Conservation (phyloP, 2,329 filamentous ascomycete species). For the Ilyonectria robusta region DNA sequence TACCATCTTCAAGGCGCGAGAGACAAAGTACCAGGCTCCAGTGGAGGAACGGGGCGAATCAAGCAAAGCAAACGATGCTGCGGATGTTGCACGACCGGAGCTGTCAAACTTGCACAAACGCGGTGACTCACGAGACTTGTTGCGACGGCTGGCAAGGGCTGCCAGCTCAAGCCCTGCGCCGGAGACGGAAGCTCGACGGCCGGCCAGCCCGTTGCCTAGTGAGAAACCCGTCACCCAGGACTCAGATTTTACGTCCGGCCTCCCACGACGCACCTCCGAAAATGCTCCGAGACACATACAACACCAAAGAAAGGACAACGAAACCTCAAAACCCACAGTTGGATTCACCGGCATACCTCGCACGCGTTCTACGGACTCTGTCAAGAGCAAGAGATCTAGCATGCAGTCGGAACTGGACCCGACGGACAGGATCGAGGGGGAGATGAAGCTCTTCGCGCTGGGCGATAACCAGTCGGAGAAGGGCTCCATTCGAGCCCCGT, state of each 20-base stretch:
- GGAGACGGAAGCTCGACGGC: conserved; percentile 43
- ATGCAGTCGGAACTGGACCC: conserved; percentile 68
- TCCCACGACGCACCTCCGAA: conserved; percentile 37
- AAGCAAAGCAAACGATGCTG: conserved; percentile 25
- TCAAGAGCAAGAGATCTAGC: conserved; percentile 64
- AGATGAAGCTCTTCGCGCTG: conserved; percentile 70
- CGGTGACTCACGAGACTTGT: conserved; percentile 63
- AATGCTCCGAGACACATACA: conserved; percentile 31
- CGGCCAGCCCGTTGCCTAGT: conserved; percentile 31
- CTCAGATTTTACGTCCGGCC: conserved; percentile 35
- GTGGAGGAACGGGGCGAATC: conserved; percentile 16
- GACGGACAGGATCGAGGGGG: conserved; percentile 69
- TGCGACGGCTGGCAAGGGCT: conserved; percentile 64
- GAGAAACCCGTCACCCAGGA: conserved; percentile 13
- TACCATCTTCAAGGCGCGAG: conserved; percentile 54
- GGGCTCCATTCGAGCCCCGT: conserved; percentile 67
- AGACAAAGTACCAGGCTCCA: conserved; percentile 31
- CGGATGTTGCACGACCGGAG: conserved; percentile 35
- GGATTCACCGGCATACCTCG: conserved; percentile 63
- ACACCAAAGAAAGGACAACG: conserved; percentile 41
- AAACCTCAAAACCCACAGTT: conserved; percentile 57
- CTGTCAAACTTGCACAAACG: conserved; percentile 42
- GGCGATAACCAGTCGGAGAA: conserved; percentile 69
- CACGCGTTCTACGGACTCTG: conserved; percentile 61
- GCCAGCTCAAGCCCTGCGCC: conserved; percentile 61